These are phyloP conservation scores for Glomus cerebriforme DNA, from an alignment of 192 early-diverging fungal species.

Conservation along the genomic window DNA sequence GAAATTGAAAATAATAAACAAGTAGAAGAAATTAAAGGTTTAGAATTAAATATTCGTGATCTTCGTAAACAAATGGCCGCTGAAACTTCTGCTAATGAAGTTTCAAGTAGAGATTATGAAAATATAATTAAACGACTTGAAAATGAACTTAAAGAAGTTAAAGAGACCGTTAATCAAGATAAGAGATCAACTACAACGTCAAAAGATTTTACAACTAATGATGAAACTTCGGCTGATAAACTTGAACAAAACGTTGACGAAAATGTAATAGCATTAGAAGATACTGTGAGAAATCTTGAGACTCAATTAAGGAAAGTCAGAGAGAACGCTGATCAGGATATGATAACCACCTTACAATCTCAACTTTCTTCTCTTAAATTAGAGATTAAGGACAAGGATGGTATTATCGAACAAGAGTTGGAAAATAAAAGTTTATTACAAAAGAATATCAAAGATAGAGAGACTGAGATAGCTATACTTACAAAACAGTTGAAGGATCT, in stretches of 20 bases:
- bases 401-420: conserved; percentile 4
- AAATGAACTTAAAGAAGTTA: conserved; percentile 17
- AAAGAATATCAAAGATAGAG: conserved; percentile 8
- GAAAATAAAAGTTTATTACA: neutral
- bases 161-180: conserved; percentile 14
- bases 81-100: neutral
- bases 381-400: conserved; percentile 15
- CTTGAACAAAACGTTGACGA: conserved; percentile 5
- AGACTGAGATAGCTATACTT: neutral
- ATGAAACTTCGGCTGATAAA: neutral
- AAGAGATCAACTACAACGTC: neutral
- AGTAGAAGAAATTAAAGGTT: neutral
- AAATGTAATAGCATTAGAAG: conserved; percentile 3
- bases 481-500: neutral
- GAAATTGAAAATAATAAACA: neutral
- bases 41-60: neutral
- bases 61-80: neutral
- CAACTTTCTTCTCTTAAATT: neutral
- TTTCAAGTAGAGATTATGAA: neutral
- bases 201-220: conserved; percentile 34
- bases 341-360: neutral
- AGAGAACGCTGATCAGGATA: conserved; percentile 13
- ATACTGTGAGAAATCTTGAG: neutral
- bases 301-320: neutral
- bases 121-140: conserved; percentile 23